These are phyloP conservation scores for Rhizopus delemar DNA, from an alignment of 371 early-diverging fungal species.

Conservation along the genomic window DNA sequence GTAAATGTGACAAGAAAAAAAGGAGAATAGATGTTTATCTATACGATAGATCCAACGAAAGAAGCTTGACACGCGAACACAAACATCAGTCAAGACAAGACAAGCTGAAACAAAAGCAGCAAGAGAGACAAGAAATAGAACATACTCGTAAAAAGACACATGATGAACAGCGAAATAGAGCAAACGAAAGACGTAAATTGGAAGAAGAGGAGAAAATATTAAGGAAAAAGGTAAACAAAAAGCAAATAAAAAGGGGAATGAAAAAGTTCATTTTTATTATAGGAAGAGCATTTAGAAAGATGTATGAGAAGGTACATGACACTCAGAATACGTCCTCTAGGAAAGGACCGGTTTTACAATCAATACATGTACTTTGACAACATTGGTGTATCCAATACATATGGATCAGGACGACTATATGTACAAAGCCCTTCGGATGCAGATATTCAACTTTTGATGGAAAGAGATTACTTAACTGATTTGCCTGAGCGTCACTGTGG, in stretches of 20 bases:
- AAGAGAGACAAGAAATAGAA: constrained; percentile 53
- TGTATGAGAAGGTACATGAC: constrained; percentile 63
- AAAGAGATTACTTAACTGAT: constrained; percentile 35
- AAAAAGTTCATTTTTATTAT: background rate
- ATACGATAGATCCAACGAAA: constrained; percentile 6
- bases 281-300: constrained; percentile 67
- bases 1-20: background rate
- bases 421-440: constrained; percentile 59
- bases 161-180: constrained; percentile 44
- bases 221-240: constrained; percentile 36
- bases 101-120: constrained; percentile 51
- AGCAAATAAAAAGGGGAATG: background rate
- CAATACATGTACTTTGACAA: constrained; percentile 86
- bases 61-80: constrained; percentile 18
- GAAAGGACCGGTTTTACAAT: constrained; percentile 82
- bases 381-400: constrained; percentile 58
- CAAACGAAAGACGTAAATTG: constrained; percentile 51
- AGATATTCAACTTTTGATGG: constrained; percentile 52
- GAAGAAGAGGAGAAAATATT: constrained; percentile 54
- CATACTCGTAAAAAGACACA: constrained; percentile 37
- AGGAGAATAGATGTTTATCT: background rate
- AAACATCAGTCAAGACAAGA: constrained; percentile 54
- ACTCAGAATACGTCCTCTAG: constrained; percentile 72
- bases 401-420: constrained; percentile 66
- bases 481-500: constrained; percentile 41